Conservation (phyloP, 2,329 filamentous ascomycete genomes). For the Curvularia lunata region DNA sequence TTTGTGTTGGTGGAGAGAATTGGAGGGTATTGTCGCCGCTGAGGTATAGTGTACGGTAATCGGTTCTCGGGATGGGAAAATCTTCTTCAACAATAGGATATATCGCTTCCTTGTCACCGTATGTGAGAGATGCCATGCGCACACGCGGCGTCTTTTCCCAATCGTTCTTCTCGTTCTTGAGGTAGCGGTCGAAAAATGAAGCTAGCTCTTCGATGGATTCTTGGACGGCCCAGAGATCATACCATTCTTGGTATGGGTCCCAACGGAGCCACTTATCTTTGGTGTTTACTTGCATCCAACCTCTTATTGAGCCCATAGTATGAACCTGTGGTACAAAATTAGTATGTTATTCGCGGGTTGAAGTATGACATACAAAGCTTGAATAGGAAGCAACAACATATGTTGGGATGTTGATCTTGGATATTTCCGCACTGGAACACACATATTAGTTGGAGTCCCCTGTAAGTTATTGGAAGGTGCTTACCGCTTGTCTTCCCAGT, state of each 20-base stretch:
- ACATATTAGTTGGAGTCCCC: background rate
- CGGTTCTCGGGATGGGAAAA: slow-evolving; percentile 25
- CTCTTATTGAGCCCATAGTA: slow-evolving; percentile 25
- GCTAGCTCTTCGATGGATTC: slow-evolving; percentile 22
- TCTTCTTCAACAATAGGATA: slow-evolving; percentile 23
- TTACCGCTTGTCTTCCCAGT: slow-evolving; percentile 24
- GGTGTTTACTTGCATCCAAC: slow-evolving; percentile 13
- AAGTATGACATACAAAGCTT: background rate
- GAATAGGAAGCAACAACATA: slow-evolving; percentile 25
- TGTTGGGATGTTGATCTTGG: slow-evolving; percentile 23
- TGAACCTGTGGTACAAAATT: slow-evolving; percentile 5
- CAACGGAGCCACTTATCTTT: slow-evolving; percentile 28
- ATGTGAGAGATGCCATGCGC: slow-evolving; percentile 49
- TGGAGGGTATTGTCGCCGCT: slow-evolving; percentile 3
- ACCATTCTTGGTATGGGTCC: slow-evolving; percentile 26
- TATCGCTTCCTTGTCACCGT: slow-evolving; percentile 20
- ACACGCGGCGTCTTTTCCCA: slow-evolving; percentile 58
- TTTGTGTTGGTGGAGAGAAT: background rate
- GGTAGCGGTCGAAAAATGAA: slow-evolving; percentile 56
- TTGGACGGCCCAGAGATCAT: slow-evolving; percentile 21
- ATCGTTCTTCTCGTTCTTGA: slow-evolving; percentile 54
- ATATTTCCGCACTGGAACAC: slow-evolving; percentile 6
- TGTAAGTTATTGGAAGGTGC: background rate
- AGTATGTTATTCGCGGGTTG: background rate
- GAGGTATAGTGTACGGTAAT: slow-evolving; percentile 23